phyloP scores from a whole-genome alignment of 495 filamentous ascomycete genomes.

The Rhypophila decipiens region DNA sequence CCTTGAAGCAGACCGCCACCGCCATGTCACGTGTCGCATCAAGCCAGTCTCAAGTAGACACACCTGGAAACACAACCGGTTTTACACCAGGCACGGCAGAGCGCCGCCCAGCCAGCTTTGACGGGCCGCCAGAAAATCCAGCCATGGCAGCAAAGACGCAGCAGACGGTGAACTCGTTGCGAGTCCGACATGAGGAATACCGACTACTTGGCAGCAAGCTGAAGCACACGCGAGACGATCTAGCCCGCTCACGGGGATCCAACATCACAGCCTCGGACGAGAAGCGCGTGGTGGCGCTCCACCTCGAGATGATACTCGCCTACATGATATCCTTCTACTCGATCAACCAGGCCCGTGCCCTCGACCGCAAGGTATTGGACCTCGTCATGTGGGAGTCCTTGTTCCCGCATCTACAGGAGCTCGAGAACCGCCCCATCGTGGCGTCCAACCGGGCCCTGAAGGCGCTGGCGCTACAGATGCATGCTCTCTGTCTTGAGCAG shows the following conservation, averaged over 20 bases:
- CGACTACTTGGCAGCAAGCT: slow-evolving; percentile 30
- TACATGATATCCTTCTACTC: slow-evolving; percentile 36
- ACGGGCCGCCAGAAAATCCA: slow-evolving; percentile 8
- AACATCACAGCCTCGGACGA: slow-evolving; percentile 16
- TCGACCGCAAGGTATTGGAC: slow-evolving; percentile 19
- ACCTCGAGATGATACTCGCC: slow-evolving; percentile 35
- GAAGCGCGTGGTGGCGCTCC: slow-evolving; percentile 22
- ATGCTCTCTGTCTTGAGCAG: slow-evolving; percentile 32
- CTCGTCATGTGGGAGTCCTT: slow-evolving; percentile 19
- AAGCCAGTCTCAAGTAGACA: slow-evolving; percentile 37
- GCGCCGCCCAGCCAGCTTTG: slow-evolving; percentile 25
- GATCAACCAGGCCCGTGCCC: slow-evolving; percentile 17
- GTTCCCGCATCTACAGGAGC: slow-evolving; percentile 27
- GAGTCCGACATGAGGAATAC: slow-evolving; percentile 19
- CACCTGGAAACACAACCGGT: slow-evolving; percentile 30
- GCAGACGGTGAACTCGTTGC: slow-evolving; percentile 15
- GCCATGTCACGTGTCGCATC: slow-evolving; percentile 43
- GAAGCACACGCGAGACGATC: slow-evolving; percentile 40
- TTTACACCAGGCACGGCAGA: slow-evolving; percentile 35
- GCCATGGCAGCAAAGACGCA: not conserved
- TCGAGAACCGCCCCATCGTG: slow-evolving; percentile 14
- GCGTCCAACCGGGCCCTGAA: slow-evolving; percentile 17
- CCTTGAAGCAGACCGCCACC: slow-evolving; percentile 35
- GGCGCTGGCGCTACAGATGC: slow-evolving; percentile 26
- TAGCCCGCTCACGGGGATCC: slow-evolving; percentile 17